These are phyloP conservation scores for Bretziella fagacearum DNA, from an alignment of 2,329 filamentous ascomycete genomes.

Conservation along the genomic window DNA sequence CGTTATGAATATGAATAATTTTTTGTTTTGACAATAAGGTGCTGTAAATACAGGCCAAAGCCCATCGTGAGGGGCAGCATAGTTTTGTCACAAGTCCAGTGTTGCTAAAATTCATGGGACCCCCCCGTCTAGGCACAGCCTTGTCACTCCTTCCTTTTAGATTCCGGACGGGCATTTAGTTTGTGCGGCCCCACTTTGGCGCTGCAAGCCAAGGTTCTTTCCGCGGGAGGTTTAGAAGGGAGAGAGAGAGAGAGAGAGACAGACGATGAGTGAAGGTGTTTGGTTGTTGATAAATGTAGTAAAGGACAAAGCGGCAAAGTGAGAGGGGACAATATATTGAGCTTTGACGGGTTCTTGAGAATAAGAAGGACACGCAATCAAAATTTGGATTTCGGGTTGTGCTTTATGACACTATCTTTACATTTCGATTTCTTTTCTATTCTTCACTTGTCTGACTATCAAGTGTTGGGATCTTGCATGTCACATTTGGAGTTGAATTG, in stretches of 20 bases:
- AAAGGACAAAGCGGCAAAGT: not conserved
- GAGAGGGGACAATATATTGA: not conserved
- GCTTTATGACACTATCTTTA: not conserved
- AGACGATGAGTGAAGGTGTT: not conserved
- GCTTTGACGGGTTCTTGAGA: not conserved
- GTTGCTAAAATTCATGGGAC: not conserved
- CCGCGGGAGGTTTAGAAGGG: not conserved
- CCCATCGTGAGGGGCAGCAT: too few species aligned
- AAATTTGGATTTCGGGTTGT: not conserved
- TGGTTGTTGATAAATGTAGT: too few species aligned
- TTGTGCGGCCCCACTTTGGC: not conserved
- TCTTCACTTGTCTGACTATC: not conserved
- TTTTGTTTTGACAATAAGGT: too few species aligned
- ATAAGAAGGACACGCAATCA: not conserved
- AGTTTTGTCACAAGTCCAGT: too few species aligned
- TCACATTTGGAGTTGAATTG: not conserved
- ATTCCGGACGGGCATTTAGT: not conserved
- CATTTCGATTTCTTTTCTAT: not conserved
- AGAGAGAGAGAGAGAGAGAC: not conserved
- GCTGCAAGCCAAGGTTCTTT: not conserved
- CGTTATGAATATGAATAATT: too few species aligned
- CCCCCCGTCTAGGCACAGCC: not conserved
- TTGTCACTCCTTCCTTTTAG: constrained; percentile 1
- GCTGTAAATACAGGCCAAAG: too few species aligned
- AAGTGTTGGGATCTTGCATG: not conserved